These are phyloP conservation scores for Entomortierella parvispora DNA, from an alignment of 192 early-diverging fungal genomes.

Conservation along the genomic window DNA sequence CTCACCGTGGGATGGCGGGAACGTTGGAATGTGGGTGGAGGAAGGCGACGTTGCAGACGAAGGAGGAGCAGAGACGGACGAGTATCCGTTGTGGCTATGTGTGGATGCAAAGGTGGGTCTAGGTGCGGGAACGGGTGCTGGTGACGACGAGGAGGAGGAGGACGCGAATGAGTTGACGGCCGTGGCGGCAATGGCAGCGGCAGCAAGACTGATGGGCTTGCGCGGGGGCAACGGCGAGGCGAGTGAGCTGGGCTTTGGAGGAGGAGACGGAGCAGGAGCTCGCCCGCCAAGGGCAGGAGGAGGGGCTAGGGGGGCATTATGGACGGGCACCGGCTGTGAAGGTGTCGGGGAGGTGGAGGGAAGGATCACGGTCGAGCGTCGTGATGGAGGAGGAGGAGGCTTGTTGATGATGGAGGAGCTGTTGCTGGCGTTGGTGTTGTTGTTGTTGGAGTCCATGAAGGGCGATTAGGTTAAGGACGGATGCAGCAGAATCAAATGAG, in stretches of 20 bases:
- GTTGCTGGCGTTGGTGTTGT: not conserved
- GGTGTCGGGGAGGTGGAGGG: not conserved
- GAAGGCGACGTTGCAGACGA: not conserved
- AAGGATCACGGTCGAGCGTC: constrained; percentile 30
- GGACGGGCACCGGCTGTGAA: not conserved
- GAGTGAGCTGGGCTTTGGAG: constrained; percentile 36
- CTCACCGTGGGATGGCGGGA: too few species aligned
- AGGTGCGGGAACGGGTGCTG: not conserved
- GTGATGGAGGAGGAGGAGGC: constrained; percentile 37
- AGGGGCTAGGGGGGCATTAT: not conserved
- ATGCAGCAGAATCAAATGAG: too few species aligned
- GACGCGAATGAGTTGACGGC: constrained; percentile 32
- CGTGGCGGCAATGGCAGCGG: constrained; percentile 33
- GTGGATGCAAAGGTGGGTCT: not conserved
- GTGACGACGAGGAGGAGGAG: not conserved
- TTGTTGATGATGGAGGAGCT: not conserved
- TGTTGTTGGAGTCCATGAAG: constrained; percentile 6
- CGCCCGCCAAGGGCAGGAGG: not conserved
- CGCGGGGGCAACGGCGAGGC: constrained; percentile 31
- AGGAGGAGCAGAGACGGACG: not conserved
- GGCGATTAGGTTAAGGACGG: constrained; percentile 6
- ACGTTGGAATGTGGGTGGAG: too few species aligned
- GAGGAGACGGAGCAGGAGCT: constrained; percentile 32
- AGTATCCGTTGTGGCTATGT: not conserved
- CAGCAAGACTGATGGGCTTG: constrained; percentile 27